These are phyloP conservation scores for Sugiyamaella pinicola DNA, from an alignment of 1,139 yeast genomes.

Conservation along the genomic window DNA sequence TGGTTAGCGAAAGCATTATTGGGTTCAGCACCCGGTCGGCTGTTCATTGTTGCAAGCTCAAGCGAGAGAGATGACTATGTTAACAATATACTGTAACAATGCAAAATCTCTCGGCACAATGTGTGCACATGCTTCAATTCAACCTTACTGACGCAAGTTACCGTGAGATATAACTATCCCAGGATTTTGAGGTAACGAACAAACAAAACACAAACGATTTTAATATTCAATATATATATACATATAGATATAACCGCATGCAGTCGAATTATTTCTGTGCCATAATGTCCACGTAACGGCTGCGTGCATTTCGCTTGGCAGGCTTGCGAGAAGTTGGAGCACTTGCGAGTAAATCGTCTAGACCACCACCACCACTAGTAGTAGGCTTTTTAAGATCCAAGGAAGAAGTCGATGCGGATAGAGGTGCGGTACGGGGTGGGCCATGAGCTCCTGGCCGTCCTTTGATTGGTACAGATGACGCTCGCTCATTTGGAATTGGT, in stretches of 20 bases:
- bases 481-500: constrained; percentile 17
- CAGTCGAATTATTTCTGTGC: constrained; percentile 42
- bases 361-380: constrained; percentile 46
- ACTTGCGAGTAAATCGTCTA: constrained; percentile 68
- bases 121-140: background rate
- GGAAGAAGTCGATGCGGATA: constrained; percentile 11
- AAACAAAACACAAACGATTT: background rate
- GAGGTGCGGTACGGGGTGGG: constrained; percentile 12
- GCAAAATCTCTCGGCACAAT: background rate
- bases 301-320: constrained; percentile 66
- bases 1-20: background rate
- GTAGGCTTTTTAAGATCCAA: constrained; percentile 17
- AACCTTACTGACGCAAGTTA: background rate
- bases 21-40: background rate
- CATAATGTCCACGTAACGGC: constrained; percentile 80
- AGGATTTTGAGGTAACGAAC: no score
- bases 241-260: constrained; percentile 6
- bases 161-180: no score
- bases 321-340: constrained; percentile 51
- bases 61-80: background rate
- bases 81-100: background rate
- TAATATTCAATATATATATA: background rate
- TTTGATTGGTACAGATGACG: constrained; percentile 9
- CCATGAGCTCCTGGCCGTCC: constrained; percentile 10
- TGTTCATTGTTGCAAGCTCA: background rate